Conservation (phyloP, 163 green algal genomes). For the Trebouxiophyceae sp. region DNA sequence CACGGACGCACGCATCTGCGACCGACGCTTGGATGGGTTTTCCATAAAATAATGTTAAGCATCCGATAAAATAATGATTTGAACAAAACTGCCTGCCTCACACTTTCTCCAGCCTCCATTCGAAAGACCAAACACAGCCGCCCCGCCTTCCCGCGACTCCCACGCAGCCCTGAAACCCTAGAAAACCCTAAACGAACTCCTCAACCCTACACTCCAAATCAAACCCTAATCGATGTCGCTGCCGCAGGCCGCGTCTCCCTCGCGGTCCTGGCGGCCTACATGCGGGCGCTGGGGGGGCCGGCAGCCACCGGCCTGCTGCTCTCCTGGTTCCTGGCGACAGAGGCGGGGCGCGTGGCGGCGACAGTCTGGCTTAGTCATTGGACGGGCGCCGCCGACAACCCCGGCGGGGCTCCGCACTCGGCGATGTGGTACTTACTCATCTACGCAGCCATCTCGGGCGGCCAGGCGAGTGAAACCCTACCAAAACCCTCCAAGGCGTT, state of each 20-base stretch:
- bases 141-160: neutral
- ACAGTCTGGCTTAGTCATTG: slow-evolving; percentile 56
- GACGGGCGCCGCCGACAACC: slow-evolving; percentile 22
- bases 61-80: neutral
- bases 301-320: slow-evolving; percentile 25
- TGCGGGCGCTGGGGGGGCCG: slow-evolving; percentile 35
- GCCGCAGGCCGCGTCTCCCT: slow-evolving; percentile 27
- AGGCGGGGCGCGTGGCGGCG: slow-evolving; percentile 36
- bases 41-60: too few species aligned
- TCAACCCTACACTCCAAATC: neutral
- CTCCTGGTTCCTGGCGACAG: slow-evolving; percentile 28
- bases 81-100: neutral
- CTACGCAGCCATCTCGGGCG: slow-evolving; percentile 41
- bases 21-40: too few species aligned
- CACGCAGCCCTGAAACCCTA: neutral
- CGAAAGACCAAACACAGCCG: neutral
- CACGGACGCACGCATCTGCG: too few species aligned
- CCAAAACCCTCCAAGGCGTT: too few species aligned
- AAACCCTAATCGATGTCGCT: neutral
- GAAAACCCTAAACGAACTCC: neutral
- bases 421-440: slow-evolving; percentile 38
- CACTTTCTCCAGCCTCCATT: neutral
- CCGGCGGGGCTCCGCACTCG: slow-evolving; percentile 12
- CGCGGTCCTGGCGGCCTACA: slow-evolving; percentile 24
- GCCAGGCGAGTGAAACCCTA: too few species aligned